Percentiles rank a stretch among this genome's conserved stretches.
Evolutionary conservation across 768 basidiomycete species (phyloP).

Genomic region (Russula dissimulans): DNA sequence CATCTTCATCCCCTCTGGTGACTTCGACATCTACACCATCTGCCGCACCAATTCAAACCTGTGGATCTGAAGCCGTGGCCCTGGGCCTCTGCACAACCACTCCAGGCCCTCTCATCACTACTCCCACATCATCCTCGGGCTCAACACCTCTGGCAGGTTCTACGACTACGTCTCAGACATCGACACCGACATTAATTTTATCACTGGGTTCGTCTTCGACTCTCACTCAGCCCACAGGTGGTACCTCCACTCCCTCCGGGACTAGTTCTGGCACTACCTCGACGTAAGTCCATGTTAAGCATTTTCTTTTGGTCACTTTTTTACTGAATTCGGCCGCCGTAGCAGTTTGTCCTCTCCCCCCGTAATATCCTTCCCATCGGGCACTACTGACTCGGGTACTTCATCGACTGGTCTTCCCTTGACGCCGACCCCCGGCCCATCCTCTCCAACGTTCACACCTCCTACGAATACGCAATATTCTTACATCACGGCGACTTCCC

Average conservation of each 20-base stretch:
- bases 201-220: too few relatives aligned
- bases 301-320: background rate
- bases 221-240: background rate
- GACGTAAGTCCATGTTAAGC: background rate
- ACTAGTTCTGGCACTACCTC: background rate
- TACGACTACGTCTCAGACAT: background rate
- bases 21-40: background rate
- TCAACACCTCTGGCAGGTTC: background rate
- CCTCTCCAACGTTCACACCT: slow-evolving; percentile 18
- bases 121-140: background rate
- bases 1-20: background rate
- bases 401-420: background rate
- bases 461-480: slow-evolving; percentile 29
- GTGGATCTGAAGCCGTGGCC: slow-evolving; percentile 19
- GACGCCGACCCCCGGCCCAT: slow-evolving; percentile 12
- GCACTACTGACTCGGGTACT: background rate
- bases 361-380: slow-evolving; percentile 15
- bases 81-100: slow-evolving; percentile 18
- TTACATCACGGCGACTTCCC: slow-evolving; percentile 28
- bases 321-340: background rate
- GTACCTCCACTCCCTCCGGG: too few relatives aligned
- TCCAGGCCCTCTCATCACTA: background rate
- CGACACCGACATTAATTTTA: too few relatives aligned
- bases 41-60: slow-evolving; percentile 2
- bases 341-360: slow-evolving; percentile 7